Evolutionary conservation across 1,284 basidiomycete genomes (phyloP).

Genomic region (Pseudozyma thailandica): DNA sequence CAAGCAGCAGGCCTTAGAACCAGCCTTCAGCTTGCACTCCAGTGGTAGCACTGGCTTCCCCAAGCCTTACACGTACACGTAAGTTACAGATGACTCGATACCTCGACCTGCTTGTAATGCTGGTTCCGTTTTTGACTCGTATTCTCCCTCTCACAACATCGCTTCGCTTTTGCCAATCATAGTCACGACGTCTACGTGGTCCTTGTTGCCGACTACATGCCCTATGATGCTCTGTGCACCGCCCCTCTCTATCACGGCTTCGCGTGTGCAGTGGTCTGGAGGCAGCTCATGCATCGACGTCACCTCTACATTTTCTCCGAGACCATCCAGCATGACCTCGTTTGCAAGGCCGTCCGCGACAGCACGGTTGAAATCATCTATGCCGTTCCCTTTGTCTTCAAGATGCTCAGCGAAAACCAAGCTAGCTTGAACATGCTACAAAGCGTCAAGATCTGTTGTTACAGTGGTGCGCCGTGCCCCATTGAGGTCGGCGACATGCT

Average conservation of each 20-base stretch:
- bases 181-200: slow-evolving; percentile 28
- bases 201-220: slow-evolving; percentile 23
- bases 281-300: slow-evolving; percentile 23
- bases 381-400: slow-evolving; percentile 70
- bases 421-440: slow-evolving; percentile 71
- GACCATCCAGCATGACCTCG: slow-evolving; percentile 24
- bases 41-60: slow-evolving; percentile 52
- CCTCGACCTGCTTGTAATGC: too few relatives aligned
- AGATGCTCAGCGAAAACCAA: slow-evolving; percentile 73
- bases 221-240: slow-evolving; percentile 29
- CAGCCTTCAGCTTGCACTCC: slow-evolving; percentile 39
- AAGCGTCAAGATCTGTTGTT: slow-evolving; percentile 72
- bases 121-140: too few relatives aligned
- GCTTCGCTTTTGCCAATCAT: too few relatives aligned
- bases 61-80: slow-evolving; percentile 36
- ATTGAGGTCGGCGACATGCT: slow-evolving; percentile 74
- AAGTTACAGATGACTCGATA: too few relatives aligned
- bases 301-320: slow-evolving; percentile 33
- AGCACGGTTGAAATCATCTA: slow-evolving; percentile 52
- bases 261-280: slow-evolving; percentile 32
- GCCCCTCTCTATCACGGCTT: slow-evolving; percentile 49
- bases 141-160: too few relatives aligned
- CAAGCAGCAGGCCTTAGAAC: slow-evolving; percentile 16
- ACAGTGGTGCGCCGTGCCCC: slow-evolving; percentile 69
- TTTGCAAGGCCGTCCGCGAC: slow-evolving; percentile 9